Conservation (phyloP, 2,329 filamentous ascomycete species). For the Calonectria montana region DNA sequence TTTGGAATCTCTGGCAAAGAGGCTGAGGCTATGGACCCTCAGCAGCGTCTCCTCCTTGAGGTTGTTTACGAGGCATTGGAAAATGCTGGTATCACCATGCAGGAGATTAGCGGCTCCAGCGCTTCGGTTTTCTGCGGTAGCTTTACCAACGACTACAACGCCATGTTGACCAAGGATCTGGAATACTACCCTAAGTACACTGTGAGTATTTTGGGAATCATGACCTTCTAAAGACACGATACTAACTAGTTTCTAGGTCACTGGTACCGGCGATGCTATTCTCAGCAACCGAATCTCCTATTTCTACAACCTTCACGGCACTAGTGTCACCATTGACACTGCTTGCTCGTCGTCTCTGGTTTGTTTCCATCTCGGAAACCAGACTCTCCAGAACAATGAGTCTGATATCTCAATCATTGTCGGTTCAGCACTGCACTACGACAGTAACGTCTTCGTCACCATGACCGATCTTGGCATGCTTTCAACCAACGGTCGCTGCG, state of each 20-base stretch:
- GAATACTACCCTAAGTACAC: slow-evolving; percentile 50
- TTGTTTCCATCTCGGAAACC: slow-evolving; percentile 32
- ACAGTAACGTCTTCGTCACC: slow-evolving; percentile 35
- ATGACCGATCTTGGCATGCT: slow-evolving; percentile 44
- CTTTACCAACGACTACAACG: slow-evolving; percentile 44
- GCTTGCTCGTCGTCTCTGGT: slow-evolving; percentile 52
- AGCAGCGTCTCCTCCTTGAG: slow-evolving; percentile 46
- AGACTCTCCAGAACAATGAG: slow-evolving; percentile 47
- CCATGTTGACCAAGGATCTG: slow-evolving; percentile 40
- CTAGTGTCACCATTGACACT: slow-evolving; percentile 47
- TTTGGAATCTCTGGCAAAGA: slow-evolving; percentile 54
- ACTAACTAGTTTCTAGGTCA: slow-evolving; percentile 18
- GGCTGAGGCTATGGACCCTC: slow-evolving; percentile 54
- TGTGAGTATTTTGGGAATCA: slow-evolving; percentile 8
- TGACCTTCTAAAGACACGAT: slow-evolving; percentile 31
- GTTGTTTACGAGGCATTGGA: slow-evolving; percentile 43
- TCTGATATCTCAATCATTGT: slow-evolving; percentile 49
- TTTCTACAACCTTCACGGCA: slow-evolving; percentile 51
- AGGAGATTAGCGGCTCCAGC: slow-evolving; percentile 34
- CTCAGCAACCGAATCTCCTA: slow-evolving; percentile 48
- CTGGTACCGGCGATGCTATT: slow-evolving; percentile 35
- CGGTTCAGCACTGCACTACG: slow-evolving; percentile 36
- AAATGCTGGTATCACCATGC: slow-evolving; percentile 47
- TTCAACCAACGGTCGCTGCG: slow-evolving; percentile 37
- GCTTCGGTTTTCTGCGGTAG: slow-evolving; percentile 46